These are phyloP conservation scores for Sugiyamaella floridensis DNA, from an alignment of 805 yeast genomes.

Conservation along the genomic window DNA sequence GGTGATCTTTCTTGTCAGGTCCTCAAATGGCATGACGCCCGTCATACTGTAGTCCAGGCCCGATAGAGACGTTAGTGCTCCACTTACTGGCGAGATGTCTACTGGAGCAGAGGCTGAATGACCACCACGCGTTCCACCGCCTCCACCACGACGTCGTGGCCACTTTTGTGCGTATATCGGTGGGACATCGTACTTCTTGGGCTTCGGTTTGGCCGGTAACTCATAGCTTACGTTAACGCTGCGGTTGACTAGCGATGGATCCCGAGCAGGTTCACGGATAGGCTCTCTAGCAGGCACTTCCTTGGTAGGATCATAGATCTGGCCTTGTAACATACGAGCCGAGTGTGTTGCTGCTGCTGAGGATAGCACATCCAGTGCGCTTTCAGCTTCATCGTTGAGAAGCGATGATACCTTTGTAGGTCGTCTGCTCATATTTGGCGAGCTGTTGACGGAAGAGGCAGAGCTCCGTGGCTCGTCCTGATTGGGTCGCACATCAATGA, in stretches of 20 bases:
- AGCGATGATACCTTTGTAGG: conserved; percentile 21
- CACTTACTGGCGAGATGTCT: background rate
- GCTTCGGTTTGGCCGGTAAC: conserved; percentile 35
- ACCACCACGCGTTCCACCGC: background rate
- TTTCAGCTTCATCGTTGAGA: conserved; percentile 17
- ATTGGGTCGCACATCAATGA: conserved; percentile 3
- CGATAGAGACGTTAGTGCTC: conserved; percentile 18
- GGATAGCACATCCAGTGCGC: conserved; percentile 7
- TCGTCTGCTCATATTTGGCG: conserved; percentile 9
- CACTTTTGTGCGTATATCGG: conserved; percentile 85
- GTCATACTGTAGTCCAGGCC: conserved; percentile 51
- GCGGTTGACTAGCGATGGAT: background rate
- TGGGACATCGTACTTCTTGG: conserved; percentile 53
- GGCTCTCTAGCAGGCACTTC: background rate
- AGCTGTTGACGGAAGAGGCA: conserved; percentile 3
- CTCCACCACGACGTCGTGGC: conserved; percentile 35
- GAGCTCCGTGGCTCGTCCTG: conserved; percentile 4
- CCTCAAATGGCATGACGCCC: conserved; percentile 72
- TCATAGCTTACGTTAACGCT: background rate
- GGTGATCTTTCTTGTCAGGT: conserved; percentile 70
- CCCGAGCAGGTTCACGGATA: background rate
- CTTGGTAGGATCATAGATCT: background rate
- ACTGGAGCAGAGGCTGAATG: conserved; percentile 21
- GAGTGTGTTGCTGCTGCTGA: conserved; percentile 2
- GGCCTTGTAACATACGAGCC: background rate